Evolutionary conservation across 2,329 filamentous ascomycete genomes (phyloP), one percentile per base, ranked within the genome.

Genomic region (Ophiostoma piceae): DNA sequence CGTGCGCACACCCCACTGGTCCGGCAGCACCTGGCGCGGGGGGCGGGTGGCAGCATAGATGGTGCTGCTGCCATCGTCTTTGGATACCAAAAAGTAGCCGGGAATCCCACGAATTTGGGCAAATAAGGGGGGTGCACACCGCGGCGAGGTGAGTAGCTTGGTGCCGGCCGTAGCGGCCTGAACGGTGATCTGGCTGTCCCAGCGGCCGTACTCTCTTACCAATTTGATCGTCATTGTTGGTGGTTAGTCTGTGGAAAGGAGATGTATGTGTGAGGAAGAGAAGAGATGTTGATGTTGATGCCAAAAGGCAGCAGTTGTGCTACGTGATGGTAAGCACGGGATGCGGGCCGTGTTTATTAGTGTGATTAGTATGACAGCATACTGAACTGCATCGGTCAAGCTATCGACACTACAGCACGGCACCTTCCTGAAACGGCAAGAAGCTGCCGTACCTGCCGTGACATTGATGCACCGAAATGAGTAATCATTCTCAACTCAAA

Each of bases 1-100:
- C 35, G 81, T 83, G 64, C 77, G 75, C 4, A 80, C 82, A 71
- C 79, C 82, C 73, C 81, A 82, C 0, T 79, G 75, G 2, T 74
- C 73, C 0, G 83, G 82, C 12, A 86, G 76, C 1, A 84, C 74
- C 37, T 84, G 79, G 14, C 65, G 62, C 22, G 71, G 68, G 8
- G 69, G 19, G 7, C 65, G 64, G 2, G 19, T 73, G 75, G 9
- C 77, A 75, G 1, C 76, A 35, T 85, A 77, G 54, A 86, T 82
- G 19, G 78, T 78, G 43, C 74, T 79, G 19, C 80, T 78, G 6
- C 83, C 84, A 57, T 80, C 78, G 16, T 77, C 72, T 12, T 77
- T 77, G 6, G 76, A 76, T 70, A 82, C 80, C 3, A 77, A 75
- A 70, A 78, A 82, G 71, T 79, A 83, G 26, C 77, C 75, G 6